phyloP scores from a whole-genome alignment of 2,329 filamentous ascomycete species.

The Curvularia sp. region DNA sequence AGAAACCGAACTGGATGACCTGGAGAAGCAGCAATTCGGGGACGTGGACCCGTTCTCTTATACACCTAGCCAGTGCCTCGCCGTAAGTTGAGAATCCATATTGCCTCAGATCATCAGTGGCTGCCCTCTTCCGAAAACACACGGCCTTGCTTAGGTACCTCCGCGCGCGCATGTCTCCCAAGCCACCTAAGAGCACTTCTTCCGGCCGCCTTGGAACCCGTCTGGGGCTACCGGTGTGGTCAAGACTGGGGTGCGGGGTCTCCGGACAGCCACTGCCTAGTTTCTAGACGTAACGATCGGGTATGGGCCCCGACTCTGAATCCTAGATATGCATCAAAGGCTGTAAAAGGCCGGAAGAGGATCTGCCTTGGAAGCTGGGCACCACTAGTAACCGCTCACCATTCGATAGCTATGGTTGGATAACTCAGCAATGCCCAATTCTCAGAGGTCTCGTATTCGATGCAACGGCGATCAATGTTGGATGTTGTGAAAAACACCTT shows the following conservation, averaged over 20 bases:
- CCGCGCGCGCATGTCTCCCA: conserved; percentile 31
- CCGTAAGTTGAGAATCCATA: not conserved
- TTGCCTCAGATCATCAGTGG: conserved; percentile 9
- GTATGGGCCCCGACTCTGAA: conserved; percentile 2
- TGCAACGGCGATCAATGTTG: conserved; percentile 8
- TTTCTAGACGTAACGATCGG: conserved; percentile 11
- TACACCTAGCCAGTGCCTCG: conserved; percentile 16
- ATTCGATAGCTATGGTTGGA: conserved; percentile 3
- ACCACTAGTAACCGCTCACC: conserved; percentile 13
- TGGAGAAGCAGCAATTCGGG: conserved; percentile 35
- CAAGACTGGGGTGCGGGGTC: conserved; percentile 17
- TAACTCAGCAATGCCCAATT: conserved; percentile 6
- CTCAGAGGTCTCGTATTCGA: conserved; percentile 11
- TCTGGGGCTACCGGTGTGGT: conserved; percentile 17
- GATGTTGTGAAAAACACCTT: not conserved
- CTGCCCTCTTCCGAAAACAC: conserved; percentile 25
- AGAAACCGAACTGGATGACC: conserved; percentile 33
- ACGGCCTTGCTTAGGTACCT: conserved; percentile 15
- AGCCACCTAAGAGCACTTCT: conserved; percentile 33
- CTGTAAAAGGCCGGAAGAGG: conserved; percentile 17
- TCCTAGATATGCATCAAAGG: conserved; percentile 16
- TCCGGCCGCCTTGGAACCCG: conserved; percentile 32
- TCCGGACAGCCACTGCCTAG: conserved; percentile 20
- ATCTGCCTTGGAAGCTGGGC: conserved; percentile 26
- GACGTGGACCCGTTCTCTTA: conserved; percentile 30